Conservation (phyloP, 2,329 filamentous ascomycete genomes). For the Scytalidium lignicola region DNA sequence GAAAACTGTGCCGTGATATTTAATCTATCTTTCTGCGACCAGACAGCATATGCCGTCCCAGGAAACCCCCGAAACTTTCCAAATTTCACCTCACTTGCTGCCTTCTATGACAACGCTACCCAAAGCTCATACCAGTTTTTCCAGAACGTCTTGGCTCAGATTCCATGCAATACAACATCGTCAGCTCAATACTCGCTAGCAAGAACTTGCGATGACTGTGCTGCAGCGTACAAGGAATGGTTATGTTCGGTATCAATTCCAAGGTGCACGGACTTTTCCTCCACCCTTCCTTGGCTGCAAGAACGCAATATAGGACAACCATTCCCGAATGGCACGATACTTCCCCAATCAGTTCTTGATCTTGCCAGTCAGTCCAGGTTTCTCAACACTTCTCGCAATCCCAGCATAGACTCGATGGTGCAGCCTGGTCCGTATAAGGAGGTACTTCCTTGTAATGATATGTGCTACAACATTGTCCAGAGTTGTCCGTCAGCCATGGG, state of each 20-base stretch:
- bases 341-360: slow-evolving; percentile 34
- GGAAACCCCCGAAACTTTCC: slow-evolving; percentile 63
- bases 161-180: slow-evolving; percentile 73
- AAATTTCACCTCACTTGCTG: slow-evolving; percentile 55
- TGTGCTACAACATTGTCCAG: slow-evolving; percentile 82
- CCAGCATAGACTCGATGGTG: slow-evolving; percentile 65
- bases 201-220: slow-evolving; percentile 71
- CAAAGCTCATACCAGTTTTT: slow-evolving; percentile 69
- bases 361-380: slow-evolving; percentile 13
- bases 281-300: slow-evolving; percentile 42
- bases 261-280: slow-evolving; percentile 79
- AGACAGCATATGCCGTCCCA: slow-evolving; percentile 88
- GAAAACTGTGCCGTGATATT: slow-evolving; percentile 82
- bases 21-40: slow-evolving; percentile 81
- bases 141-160: slow-evolving; percentile 72
- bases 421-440: slow-evolving; percentile 90
- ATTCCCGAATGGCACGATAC: slow-evolving; percentile 63
- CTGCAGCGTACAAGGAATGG: slow-evolving; percentile 82
- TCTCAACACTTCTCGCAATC: slow-evolving; percentile 60
- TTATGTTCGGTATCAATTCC: slow-evolving; percentile 91
- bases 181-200: slow-evolving; percentile 78
- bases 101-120: slow-evolving; percentile 76
- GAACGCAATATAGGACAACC: slow-evolving; percentile 66
- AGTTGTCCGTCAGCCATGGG: slow-evolving; percentile 73
- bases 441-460: slow-evolving; percentile 77